Percentiles rank a stretch among this genome's conserved stretches.
phyloP scores from a whole-genome alignment of 768 basidiomycete genomes.

The Auriscalpium microsporum region DNA sequence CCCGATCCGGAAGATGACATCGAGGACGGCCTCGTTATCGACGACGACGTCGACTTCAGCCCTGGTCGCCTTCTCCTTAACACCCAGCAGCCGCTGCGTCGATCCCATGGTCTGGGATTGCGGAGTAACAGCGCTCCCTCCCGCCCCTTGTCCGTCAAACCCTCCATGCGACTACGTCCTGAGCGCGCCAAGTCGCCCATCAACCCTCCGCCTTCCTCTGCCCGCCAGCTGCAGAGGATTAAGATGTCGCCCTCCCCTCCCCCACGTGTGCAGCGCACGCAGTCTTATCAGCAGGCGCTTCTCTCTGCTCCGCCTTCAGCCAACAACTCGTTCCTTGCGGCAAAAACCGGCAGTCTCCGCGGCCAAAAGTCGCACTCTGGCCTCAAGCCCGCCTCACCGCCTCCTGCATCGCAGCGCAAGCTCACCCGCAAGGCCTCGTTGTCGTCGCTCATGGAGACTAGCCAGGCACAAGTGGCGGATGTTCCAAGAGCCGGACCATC shows the following conservation, averaged over 20 bases:
- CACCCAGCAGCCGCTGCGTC: conserved; percentile 34
- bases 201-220: conserved; percentile 61
- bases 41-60: conserved; percentile 76
- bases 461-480: conserved; percentile 43
- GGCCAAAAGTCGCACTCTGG: conserved; percentile 81
- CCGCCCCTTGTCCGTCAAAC: conserved; percentile 38
- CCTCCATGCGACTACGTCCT: conserved; percentile 51
- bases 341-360: conserved; percentile 68
- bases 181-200: conserved; percentile 69
- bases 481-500: conserved; percentile 39
- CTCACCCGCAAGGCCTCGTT: conserved; percentile 72
- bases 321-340: conserved; percentile 50
- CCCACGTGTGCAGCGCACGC: conserved; percentile 41
- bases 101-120: conserved; percentile 23
- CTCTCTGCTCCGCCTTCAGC: conserved; percentile 35
- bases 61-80: conserved; percentile 62
- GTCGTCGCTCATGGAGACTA: conserved; percentile 62
- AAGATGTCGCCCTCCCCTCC: conserved; percentile 66
- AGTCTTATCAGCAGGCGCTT: conserved; percentile 50
- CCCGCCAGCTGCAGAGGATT: conserved; percentile 59
- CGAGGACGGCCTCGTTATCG: conserved; percentile 76
- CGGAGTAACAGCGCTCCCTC: conserved; percentile 58
- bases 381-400: conserved; percentile 64
- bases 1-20: conserved; percentile 79
- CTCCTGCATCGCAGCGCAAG: conserved; percentile 48